Base-by-base conservation (phyloP, 257 asterid species). In the Solanum neorickii region DNA sequence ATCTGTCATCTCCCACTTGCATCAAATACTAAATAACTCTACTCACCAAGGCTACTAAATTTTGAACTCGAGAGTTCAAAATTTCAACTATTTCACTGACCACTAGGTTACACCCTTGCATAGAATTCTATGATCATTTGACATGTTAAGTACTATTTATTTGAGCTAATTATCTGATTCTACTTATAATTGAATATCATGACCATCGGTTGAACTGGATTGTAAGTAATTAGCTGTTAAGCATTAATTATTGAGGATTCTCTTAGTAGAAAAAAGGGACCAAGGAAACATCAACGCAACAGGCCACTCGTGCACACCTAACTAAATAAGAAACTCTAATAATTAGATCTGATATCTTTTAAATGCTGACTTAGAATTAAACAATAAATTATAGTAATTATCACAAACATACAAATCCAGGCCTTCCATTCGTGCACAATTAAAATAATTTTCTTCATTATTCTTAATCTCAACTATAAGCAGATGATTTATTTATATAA, bases 271-370 rank as follows among this genome's bases (percentile, higher is more conserved):
- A 77, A 77, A 77, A 33, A 44, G 2, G 25, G 16, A 25, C 6
- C 42, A 29, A 3, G 65, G 84, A 44, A 42, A 25, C 65, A 78
- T 78, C 41, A 78, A 78, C 14, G n/a, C 62, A 77, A 77, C 60
- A 77, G 31, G 60, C 39, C 62, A 77, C 25, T 44, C 84, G 41
- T 77, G 84, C 84, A 73, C 82, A 73, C 49, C 25, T 25, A 77
- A 78, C 70, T 62, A 62, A 23, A 62, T 62, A 62, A 62, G 70
- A n/a, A n/a, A 62, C 8, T 62, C 31, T 10, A n/a, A 62, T n/a
- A 62, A 62, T 62, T 62, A 62, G 70, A 62, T 62, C 70, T 62
- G 70, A 62, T 23, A 62, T 62, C 69, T 7, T 62, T 62, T n/a
- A 62, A 62, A n/a, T 62, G 70, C 70, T n/a, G 70, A 62, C 70